phyloP scores from a whole-genome alignment of 257 asterid species.

The Petrea volubilis region DNA sequence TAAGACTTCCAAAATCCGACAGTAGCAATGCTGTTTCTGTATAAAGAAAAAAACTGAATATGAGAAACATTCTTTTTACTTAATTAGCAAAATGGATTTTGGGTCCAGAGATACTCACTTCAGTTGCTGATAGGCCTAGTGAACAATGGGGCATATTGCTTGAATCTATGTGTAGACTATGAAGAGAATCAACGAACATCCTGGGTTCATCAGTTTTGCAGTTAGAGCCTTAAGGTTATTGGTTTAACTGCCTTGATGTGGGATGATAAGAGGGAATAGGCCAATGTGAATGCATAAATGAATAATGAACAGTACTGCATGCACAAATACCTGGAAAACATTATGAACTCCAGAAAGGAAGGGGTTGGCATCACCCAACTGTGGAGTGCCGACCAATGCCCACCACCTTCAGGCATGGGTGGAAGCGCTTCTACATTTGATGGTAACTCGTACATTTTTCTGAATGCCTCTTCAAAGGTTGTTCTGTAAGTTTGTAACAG shows the following conservation, averaged over 20 bases:
- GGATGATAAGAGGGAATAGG: background rate
- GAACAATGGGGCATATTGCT: slow-evolving; percentile 43
- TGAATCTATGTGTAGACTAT: slow-evolving; percentile 53
- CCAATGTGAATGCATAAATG: background rate
- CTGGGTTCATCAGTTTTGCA: slow-evolving; percentile 42
- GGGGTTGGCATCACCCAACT: slow-evolving; percentile 99
- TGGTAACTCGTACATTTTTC: slow-evolving; percentile 86
- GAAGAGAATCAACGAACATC: slow-evolving; percentile 90
- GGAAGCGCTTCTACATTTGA: slow-evolving; percentile 85
- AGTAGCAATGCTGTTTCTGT: slow-evolving; percentile 88
- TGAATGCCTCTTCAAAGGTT: slow-evolving; percentile 78
- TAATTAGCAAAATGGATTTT: background rate
- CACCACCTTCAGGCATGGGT: slow-evolving; percentile 98
- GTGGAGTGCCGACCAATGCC: slow-evolving; percentile 87
- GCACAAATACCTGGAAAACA: slow-evolving; percentile 80
- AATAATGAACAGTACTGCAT: slow-evolving; percentile 11
- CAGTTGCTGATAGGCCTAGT: slow-evolving; percentile 64
- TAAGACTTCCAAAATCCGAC: slow-evolving; percentile 73
- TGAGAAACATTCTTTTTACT: slow-evolving; percentile 23
- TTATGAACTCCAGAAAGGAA: slow-evolving; percentile 86
- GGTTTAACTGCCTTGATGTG: slow-evolving; percentile 3
- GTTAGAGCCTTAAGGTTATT: slow-evolving; percentile 20
- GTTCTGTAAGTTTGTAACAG: slow-evolving; percentile 48
- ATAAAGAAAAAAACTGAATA: slow-evolving; percentile 18
- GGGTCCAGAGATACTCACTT: slow-evolving; percentile 48